These are phyloP conservation scores for Serpula lacrymans DNA, from an alignment of 768 basidiomycete genomes.

Conservation along the genomic window DNA sequence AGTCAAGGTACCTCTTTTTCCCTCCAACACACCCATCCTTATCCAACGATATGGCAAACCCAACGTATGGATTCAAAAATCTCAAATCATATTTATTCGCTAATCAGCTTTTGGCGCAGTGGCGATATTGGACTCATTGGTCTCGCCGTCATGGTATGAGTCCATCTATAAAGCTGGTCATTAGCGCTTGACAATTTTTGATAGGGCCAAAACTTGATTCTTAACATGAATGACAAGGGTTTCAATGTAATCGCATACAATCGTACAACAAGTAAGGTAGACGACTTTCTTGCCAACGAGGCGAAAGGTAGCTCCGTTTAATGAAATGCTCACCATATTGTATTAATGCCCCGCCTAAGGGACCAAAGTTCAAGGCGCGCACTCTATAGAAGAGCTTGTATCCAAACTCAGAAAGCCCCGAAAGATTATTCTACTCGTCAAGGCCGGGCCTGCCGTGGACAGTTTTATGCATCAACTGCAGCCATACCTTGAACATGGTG, in stretches of 20 bases:
- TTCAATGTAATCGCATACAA: conserved; percentile 97
- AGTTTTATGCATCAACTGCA: conserved; percentile 88
- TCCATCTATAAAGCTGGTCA: conserved; percentile 12
- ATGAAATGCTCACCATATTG: conserved; percentile 14
- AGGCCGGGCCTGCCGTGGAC: conserved; percentile 96
- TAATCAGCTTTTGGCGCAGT: too few relatives aligned
- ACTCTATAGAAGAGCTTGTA: conserved; percentile 88
- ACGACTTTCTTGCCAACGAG: conserved; percentile 92
- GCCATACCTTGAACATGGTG: conserved; percentile 89
- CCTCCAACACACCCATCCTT: too few relatives aligned
- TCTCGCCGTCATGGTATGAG: conserved; percentile 95
- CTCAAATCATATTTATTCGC: too few relatives aligned
- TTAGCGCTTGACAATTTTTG: conserved; percentile 9
- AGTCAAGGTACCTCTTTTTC: too few relatives aligned
- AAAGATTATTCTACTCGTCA: conserved; percentile 98
- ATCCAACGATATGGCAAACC: too few relatives aligned
- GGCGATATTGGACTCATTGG: conserved; percentile 99
- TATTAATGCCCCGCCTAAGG: conserved; percentile 45
- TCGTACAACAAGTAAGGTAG: conserved; percentile 95
- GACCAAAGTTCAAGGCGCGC: conserved; percentile 92
- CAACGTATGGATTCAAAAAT: too few relatives aligned
- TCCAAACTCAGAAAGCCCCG: conserved; percentile 92
- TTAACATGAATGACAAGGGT: conserved; percentile 99
- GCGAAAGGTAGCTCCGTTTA: conserved; percentile 98
- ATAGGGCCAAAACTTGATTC: conserved; percentile 93